Conservation (phyloP, 2,329 filamentous ascomycete species). For the Cyphellophora europaea region DNA sequence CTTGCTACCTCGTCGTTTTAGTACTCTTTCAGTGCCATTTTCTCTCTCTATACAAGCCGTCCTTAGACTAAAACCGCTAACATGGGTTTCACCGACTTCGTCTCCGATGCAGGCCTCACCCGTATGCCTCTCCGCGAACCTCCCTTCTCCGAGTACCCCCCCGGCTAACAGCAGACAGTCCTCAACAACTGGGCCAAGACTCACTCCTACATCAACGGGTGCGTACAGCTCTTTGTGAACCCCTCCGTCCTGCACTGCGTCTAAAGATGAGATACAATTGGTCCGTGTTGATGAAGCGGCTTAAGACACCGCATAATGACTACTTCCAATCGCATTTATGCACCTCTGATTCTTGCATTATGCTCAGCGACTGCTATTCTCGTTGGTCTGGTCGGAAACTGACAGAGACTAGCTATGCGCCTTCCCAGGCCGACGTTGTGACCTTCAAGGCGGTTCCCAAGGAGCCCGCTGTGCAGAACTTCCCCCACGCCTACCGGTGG, state of each 20-base stretch:
- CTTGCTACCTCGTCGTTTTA: no score
- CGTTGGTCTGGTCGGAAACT: constrained; percentile 13
- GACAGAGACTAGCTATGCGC: constrained; percentile 42
- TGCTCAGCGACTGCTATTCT: constrained; percentile 4
- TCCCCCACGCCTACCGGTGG: constrained; percentile 91
- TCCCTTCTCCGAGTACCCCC: no score
- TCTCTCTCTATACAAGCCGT: no score
- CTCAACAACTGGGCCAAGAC: constrained; percentile 66
- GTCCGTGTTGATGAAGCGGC: constrained; percentile 93
- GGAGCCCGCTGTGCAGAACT: constrained; percentile 72
- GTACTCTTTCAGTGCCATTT: no score
- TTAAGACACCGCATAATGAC: constrained; percentile 83
- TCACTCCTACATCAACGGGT: constrained; percentile 76
- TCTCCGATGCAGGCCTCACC: constrained; percentile 53
- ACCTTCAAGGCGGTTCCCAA: constrained; percentile 81
- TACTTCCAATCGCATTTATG: constrained; percentile 66
- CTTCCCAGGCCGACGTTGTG: constrained; percentile 92
- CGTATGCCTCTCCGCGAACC: constrained; percentile 38
- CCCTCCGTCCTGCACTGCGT: constrained; percentile 21
- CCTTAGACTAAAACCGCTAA: constrained; percentile 14
- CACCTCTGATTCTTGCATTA: constrained; percentile 55
- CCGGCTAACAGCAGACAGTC: constrained; percentile 35
- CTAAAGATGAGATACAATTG: constrained; percentile 75
- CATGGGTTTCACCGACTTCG: constrained; percentile 61
- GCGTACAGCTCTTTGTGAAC: constrained; percentile 24